phyloP scores from a whole-genome alignment of 306 rosid genomes.

The apple (Malus domestica) region ASM211411v1 NC_041804.1:7805001-7805500 shows the following conservation, averaged over 20 bases:
- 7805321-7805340: conserved; percentile 58
- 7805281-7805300: conserved; percentile 54
- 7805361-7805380: conserved; percentile 72
- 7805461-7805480: conserved; percentile 68
- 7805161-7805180: conserved; percentile 67
- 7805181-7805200: conserved; percentile 54
- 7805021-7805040: conserved; percentile 47
- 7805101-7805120: conserved; percentile 44
- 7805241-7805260: conserved; percentile 28
- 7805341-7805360: conserved; percentile 66
- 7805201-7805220: conserved; percentile 54
- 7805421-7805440: conserved; percentile 4
- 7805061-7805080: conserved; percentile 52
- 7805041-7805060: conserved; percentile 42
- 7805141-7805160: conserved; percentile 57
- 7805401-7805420: conserved; percentile 5
- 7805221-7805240: conserved; percentile 31
- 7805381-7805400: conserved; percentile 46
- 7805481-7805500: conserved; percentile 58
- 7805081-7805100: conserved; percentile 32
- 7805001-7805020: conserved; percentile 34
- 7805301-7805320: conserved; percentile 63
- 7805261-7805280: conserved; percentile 56
- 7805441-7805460: conserved; percentile 22
- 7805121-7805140: conserved; percentile 38